Evolutionary conservation across 768 basidiomycete species (phyloP).

Genomic region (Naematelia encephala): DNA sequence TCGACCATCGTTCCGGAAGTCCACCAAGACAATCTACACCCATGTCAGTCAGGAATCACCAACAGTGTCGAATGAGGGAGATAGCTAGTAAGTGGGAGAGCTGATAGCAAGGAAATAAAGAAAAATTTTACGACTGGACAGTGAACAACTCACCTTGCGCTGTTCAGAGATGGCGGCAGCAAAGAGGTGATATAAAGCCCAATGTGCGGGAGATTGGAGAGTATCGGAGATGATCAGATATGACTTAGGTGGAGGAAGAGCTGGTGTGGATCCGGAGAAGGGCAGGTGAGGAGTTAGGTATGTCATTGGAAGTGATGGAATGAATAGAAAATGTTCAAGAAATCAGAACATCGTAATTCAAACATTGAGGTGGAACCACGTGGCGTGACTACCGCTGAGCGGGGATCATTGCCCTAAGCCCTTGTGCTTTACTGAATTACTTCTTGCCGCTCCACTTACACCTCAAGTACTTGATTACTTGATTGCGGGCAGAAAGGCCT

Average conservation of each 20-base stretch:
- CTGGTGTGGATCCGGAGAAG: conserved; percentile 12
- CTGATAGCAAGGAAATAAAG: not conserved
- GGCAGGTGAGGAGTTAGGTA: conserved; percentile 33
- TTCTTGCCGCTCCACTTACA: too few species aligned
- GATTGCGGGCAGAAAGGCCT: too few species aligned
- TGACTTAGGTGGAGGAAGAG: conserved; percentile 32
- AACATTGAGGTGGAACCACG: too few species aligned
- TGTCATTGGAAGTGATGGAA: too few species aligned
- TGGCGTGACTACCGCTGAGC: not conserved
- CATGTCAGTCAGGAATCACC: not conserved
- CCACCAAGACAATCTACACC: conserved; percentile 34
- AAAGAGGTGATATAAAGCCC: conserved; percentile 38
- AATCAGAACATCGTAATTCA: too few species aligned
- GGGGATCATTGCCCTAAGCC: not conserved
- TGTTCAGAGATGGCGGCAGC: conserved; percentile 21
- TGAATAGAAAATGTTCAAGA: too few species aligned
- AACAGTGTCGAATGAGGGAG: not conserved
- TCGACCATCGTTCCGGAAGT: conserved; percentile 38
- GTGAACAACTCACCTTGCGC: conserved; percentile 11
- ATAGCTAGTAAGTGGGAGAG: not conserved
- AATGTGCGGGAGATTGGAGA: conserved; percentile 31
- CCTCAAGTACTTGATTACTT: too few species aligned
- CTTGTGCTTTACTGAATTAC: not conserved
- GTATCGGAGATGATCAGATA: conserved; percentile 46
- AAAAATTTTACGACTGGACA: not conserved